Evolutionary conservation across 106 monocot species (phyloP).

Genomic region (Dendrobium huoshanense): DNA sequence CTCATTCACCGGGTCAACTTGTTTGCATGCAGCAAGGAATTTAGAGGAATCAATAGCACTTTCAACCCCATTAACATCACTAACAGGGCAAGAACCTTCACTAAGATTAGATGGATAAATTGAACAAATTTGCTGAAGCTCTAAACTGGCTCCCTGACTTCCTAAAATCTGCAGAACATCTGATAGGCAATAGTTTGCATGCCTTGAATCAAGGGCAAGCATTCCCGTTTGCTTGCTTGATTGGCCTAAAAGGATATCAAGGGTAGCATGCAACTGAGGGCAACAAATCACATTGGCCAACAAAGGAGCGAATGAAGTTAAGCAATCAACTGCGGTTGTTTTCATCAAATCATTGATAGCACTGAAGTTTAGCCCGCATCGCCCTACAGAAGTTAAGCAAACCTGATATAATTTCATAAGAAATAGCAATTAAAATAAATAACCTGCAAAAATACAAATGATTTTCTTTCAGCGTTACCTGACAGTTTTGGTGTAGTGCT

Average conservation of each 20-base stretch:
- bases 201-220: slow-evolving; percentile 63
- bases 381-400: slow-evolving; percentile 31
- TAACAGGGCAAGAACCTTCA: slow-evolving; percentile 64
- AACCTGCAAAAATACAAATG: background rate
- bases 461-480: slow-evolving; percentile 26
- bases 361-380: slow-evolving; percentile 75
- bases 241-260: slow-evolving; percentile 80
- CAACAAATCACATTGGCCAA: slow-evolving; percentile 97
- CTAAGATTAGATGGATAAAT: slow-evolving; percentile 60
- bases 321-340: slow-evolving; percentile 88
- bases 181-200: slow-evolving; percentile 87
- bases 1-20: slow-evolving; percentile 89
- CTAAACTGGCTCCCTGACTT: slow-evolving; percentile 62
- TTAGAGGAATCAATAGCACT: slow-evolving; percentile 73
- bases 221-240: slow-evolving; percentile 64
- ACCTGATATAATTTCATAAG: background rate
- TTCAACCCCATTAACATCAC: slow-evolving; percentile 57
- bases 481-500: slow-evolving; percentile 66
- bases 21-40: slow-evolving; percentile 71
- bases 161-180: slow-evolving; percentile 76
- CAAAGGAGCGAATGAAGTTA: slow-evolving; percentile 75
- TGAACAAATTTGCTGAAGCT: slow-evolving; percentile 67
- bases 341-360: slow-evolving; percentile 47
- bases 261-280: slow-evolving; percentile 86
- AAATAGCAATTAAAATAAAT: background rate